Conservation (phyloP, 2,329 filamentous ascomycete genomes). For the Colletotrichum liaoningense region DNA sequence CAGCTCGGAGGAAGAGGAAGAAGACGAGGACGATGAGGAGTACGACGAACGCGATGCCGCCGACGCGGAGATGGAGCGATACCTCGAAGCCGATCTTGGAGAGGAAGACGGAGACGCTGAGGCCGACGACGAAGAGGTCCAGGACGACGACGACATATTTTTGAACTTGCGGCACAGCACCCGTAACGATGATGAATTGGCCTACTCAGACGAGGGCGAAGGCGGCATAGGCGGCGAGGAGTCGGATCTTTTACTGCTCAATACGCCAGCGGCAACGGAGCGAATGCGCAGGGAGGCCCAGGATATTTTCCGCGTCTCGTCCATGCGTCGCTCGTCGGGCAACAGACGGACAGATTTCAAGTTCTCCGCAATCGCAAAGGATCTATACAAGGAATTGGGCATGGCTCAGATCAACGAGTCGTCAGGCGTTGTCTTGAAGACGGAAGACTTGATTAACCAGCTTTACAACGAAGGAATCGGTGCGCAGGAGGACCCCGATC, state of each 20-base stretch:
- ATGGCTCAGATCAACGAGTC: slow-evolving; percentile 74
- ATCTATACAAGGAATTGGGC: slow-evolving; percentile 70
- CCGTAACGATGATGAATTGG: slow-evolving; percentile 40
- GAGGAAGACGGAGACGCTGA: slow-evolving; percentile 49
- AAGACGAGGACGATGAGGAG: slow-evolving; percentile 44
- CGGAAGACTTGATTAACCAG: slow-evolving; percentile 75
- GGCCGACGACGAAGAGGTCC: slow-evolving; percentile 52
- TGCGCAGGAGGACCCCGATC: slow-evolving; percentile 64
- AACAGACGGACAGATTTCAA: slow-evolving; percentile 67
- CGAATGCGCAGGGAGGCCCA: slow-evolving; percentile 67
- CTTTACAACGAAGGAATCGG: slow-evolving; percentile 74
- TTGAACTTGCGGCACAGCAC: slow-evolving; percentile 56
- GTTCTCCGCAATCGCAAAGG: slow-evolving; percentile 78
- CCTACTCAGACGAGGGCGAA: slow-evolving; percentile 42
- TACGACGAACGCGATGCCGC: slow-evolving; percentile 43
- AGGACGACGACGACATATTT: slow-evolving; percentile 60
- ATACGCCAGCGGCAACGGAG: slow-evolving; percentile 65
- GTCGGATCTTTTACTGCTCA: slow-evolving; percentile 65
- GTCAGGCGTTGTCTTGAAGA: slow-evolving; percentile 77
- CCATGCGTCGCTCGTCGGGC: slow-evolving; percentile 54
- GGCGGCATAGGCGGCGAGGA: slow-evolving; percentile 45
- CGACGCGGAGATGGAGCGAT: slow-evolving; percentile 50
- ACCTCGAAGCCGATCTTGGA: slow-evolving; percentile 48
- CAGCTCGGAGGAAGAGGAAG: slow-evolving; percentile 47
- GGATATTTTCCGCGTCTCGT: slow-evolving; percentile 64